A percentile compares a stretch with the other conserved stretches of the same genome.
phyloP scores from a whole-genome alignment of 2,329 filamentous ascomycete species.

The Arachnomyces sp. region DNA sequence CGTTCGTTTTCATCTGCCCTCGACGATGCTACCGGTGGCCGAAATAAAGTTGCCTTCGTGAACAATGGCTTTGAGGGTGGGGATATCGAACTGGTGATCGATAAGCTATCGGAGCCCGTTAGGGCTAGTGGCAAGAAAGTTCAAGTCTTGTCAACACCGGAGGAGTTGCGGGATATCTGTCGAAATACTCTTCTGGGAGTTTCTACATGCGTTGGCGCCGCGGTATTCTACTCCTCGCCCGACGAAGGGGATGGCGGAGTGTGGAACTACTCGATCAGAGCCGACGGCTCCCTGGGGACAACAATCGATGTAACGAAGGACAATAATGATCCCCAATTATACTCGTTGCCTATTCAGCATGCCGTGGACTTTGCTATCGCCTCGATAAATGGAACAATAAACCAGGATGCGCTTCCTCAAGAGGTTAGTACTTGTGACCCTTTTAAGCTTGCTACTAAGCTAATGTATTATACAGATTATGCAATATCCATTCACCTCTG shows the following conservation, averaged over 20 bases:
- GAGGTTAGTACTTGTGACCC: conserved; percentile 14
- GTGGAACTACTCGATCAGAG: conserved; percentile 83
- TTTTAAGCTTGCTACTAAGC: conserved; percentile 1
- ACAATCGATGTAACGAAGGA: conserved; percentile 57
- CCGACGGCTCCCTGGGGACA: conserved; percentile 62
- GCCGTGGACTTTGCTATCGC: conserved; percentile 70
- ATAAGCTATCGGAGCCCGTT: conserved; percentile 53
- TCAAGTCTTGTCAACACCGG: conserved; percentile 46
- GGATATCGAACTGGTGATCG: conserved; percentile 65
- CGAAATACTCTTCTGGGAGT: conserved; percentile 58
- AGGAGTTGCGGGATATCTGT: conserved; percentile 57
- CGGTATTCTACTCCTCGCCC: conserved; percentile 69
- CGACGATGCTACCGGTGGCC: conserved; percentile 46
- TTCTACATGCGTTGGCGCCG: conserved; percentile 64
- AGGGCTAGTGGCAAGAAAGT: conserved; percentile 43
- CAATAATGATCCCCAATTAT: conserved; percentile 69
- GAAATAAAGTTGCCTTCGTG: conserved; percentile 68
- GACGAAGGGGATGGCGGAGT: conserved; percentile 56
- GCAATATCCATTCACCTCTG: conserved; percentile 69
- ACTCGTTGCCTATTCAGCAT: conserved; percentile 69
- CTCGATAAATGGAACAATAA: conserved; percentile 40
- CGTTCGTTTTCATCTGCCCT: conserved; percentile 60
- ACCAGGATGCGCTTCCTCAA: conserved; percentile 34
- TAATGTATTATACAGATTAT: conserved; percentile 24
- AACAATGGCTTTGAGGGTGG: conserved; percentile 65